Percentiles rank a stretch among this genome's conserved stretches.
These are phyloP conservation scores for Naumovozyma castellii DNA, from an alignment of 805 yeast species.

Conservation along the genomic window DNA sequence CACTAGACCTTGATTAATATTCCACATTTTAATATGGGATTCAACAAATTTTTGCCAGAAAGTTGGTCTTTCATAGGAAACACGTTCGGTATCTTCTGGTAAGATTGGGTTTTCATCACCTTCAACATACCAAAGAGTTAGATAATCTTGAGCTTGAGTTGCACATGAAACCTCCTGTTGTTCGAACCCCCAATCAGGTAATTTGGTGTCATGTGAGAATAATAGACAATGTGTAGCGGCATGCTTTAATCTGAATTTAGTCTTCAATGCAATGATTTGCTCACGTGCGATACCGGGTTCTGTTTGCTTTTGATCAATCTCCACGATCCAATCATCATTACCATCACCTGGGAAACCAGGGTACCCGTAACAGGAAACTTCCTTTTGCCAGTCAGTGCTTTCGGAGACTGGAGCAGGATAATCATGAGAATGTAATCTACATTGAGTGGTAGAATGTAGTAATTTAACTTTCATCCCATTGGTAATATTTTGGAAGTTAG, in stretches of 20 bases:
- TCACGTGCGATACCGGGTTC: conserved; percentile 43
- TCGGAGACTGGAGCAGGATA: conserved; percentile 70
- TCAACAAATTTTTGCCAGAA: conserved; percentile 56
- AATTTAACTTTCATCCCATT: conserved; percentile 68
- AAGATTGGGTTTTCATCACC: conserved; percentile 47
- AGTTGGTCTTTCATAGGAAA: conserved; percentile 44
- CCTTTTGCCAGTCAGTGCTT: conserved; percentile 70
- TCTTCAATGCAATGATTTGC: conserved; percentile 53
- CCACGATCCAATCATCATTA: conserved; percentile 73
- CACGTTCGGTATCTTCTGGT: conserved; percentile 36
- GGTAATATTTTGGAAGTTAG: conserved; percentile 49
- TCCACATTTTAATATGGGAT: conserved; percentile 69
- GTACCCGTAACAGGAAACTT: conserved; percentile 66
- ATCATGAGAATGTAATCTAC: conserved; percentile 77
- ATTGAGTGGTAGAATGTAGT: conserved; percentile 44
- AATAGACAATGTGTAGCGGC: conserved; percentile 72
- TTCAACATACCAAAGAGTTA: conserved; percentile 68
- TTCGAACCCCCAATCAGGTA: conserved; percentile 77
- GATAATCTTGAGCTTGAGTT: conserved; percentile 49
- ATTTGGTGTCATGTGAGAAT: conserved; percentile 64
- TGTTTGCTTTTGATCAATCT: conserved; percentile 50
- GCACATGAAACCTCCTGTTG: conserved; percentile 85
- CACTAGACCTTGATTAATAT: conserved; percentile 58
- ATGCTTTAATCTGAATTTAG: conserved; percentile 65
- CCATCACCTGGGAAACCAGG: conserved; percentile 75